Evolutionary conservation across 1,284 basidiomycete genomes (phyloP).

Genomic region (Ganoderma boninense): DNA sequence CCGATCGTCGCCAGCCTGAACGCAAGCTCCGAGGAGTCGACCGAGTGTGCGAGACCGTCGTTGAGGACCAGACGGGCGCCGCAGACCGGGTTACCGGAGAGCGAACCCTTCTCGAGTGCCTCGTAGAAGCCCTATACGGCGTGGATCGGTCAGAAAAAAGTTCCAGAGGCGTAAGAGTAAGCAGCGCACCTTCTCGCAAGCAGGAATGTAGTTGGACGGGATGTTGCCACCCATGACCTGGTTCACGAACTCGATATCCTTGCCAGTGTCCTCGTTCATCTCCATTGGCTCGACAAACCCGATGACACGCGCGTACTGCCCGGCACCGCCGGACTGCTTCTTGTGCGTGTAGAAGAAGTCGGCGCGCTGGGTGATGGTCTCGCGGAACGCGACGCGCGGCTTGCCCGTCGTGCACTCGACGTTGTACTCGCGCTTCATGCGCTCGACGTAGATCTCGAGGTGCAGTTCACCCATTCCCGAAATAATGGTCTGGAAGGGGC

Average conservation of each 20-base stretch:
- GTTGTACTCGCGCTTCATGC: slow-evolving; percentile 98
- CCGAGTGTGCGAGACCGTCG: slow-evolving; percentile 94
- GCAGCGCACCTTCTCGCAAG: slow-evolving; percentile 84
- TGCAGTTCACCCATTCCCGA: slow-evolving; percentile 99
- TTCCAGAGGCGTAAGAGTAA: background rate
- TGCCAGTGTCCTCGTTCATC: slow-evolving; percentile 79
- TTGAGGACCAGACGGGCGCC: slow-evolving; percentile 91
- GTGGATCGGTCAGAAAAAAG: background rate
- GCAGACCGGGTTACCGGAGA: slow-evolving; percentile 91
- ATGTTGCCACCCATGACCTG: slow-evolving; percentile 93
- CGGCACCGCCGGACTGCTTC: slow-evolving; percentile 98
- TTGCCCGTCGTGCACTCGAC: slow-evolving; percentile 95
- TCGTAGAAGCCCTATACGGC: slow-evolving; percentile 88
- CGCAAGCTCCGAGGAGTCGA: slow-evolving; percentile 97
- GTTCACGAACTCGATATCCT: slow-evolving; percentile 91
- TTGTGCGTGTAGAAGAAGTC: slow-evolving; percentile 96
- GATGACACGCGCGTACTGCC: slow-evolving; percentile 95
- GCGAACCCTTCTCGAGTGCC: slow-evolving; percentile 90
- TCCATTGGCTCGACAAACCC: slow-evolving; percentile 95
- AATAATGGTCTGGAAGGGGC: slow-evolving; percentile 88
- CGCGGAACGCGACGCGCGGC: slow-evolving; percentile 96
- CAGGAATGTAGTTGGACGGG: slow-evolving; percentile 92
- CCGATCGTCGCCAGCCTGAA: slow-evolving; percentile 93
- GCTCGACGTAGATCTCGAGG: slow-evolving; percentile 98
- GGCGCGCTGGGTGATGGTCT: slow-evolving; percentile 87